Percentiles rank a stretch among this genome's conserved stretches.
Conservation (phyloP, 2,329 filamentous ascomycete genomes). For the Nemania serpens region DNA sequence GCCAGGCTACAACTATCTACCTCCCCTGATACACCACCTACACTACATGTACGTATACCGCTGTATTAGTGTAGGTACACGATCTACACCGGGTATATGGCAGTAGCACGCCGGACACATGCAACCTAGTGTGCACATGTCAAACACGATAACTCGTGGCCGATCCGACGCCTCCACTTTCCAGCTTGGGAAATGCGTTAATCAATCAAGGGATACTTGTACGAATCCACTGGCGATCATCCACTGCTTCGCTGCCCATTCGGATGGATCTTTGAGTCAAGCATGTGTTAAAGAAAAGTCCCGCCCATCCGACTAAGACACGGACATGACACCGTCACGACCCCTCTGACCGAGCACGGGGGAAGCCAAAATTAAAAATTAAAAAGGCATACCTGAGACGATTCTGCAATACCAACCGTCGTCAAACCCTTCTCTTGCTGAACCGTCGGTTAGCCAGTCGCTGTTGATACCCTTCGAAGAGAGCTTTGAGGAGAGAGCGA, state of each 20-base stretch:
- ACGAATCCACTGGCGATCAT: not conserved
- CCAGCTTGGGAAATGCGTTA: not conserved
- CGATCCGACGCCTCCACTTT: no score
- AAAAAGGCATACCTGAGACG: slow-evolving; percentile 7
- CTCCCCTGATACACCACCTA: not conserved
- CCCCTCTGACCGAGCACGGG: slow-evolving; percentile 15
- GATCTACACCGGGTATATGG: not conserved
- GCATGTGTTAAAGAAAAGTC: slow-evolving; percentile 14
- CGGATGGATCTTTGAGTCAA: slow-evolving; percentile 7
- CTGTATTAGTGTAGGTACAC: not conserved
- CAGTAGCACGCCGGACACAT: no score
- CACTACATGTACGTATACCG: not conserved
- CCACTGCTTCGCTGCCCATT: not conserved
- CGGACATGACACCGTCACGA: not conserved
- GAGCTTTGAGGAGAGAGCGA: not conserved
- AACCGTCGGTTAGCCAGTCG: not conserved
- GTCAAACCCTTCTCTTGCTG: not conserved
- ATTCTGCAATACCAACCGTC: slow-evolving; percentile 7
- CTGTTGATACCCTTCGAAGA: not conserved
- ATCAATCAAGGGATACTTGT: not conserved
- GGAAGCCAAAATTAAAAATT: no score
- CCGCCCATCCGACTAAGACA: slow-evolving; percentile 15
- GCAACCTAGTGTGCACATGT: no score
- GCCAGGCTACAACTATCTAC: not conserved
- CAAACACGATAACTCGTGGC: no score